These are phyloP conservation scores for Saussurea involucrata DNA, from an alignment of 129 eudicot genomes.

Conservation along the genomic window DNA sequence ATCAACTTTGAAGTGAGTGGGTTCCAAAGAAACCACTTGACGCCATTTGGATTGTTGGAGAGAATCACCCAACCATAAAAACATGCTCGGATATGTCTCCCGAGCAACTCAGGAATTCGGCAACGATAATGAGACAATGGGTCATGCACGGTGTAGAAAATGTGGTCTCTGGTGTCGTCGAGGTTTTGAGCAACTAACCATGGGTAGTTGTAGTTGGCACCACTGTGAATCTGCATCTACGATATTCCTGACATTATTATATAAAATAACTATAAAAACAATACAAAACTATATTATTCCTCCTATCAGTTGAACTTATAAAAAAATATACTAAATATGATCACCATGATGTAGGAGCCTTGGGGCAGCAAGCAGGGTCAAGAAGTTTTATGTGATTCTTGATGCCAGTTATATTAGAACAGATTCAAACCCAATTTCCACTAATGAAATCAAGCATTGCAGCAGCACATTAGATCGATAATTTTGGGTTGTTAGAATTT, in stretches of 20 bases:
- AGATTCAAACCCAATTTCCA: too few species aligned
- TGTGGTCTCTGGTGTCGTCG: not conserved
- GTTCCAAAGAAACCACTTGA: not conserved
- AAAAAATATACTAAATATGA: too few species aligned
- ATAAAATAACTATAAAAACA: not conserved
- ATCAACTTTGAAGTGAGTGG: not conserved
- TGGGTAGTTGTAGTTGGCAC: not conserved
- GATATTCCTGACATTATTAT: not conserved
- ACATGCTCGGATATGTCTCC: not conserved
- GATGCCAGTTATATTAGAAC: too few species aligned
- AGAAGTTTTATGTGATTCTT: too few species aligned
- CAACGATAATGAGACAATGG: not conserved
- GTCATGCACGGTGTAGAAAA: not conserved
- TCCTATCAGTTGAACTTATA: too few species aligned
- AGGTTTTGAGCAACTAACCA: not conserved
- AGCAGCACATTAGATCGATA: too few species aligned
- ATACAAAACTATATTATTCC: too few species aligned
- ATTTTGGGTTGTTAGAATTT: too few species aligned
- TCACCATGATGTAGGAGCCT: too few species aligned
- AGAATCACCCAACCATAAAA: not conserved
- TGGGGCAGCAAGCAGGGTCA: too few species aligned
- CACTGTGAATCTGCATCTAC: not conserved
- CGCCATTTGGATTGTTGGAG: not conserved
- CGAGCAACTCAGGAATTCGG: not conserved
- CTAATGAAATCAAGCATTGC: too few species aligned